These are phyloP conservation scores for Diutina rugosa DNA, from an alignment of 1,139 yeast genomes.

Conservation along the genomic window DNA sequence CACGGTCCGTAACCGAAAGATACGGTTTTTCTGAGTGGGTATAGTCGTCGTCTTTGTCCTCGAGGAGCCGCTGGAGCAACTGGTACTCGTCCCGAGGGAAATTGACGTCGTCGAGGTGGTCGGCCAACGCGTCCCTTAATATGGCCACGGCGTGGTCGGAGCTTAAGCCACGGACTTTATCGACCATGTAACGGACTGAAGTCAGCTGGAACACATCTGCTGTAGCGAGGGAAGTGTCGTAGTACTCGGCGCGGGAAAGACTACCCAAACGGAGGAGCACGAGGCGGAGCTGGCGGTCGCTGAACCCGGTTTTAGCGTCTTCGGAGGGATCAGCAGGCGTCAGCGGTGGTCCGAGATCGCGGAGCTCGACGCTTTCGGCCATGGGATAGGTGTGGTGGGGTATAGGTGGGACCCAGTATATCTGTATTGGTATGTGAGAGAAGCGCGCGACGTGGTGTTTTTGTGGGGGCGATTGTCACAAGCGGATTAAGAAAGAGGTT, in stretches of 20 bases:
- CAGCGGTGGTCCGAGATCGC: background rate
- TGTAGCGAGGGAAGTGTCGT: slow-evolving; percentile 4
- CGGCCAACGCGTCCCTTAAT: slow-evolving; percentile 24
- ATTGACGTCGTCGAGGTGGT: slow-evolving; percentile 30
- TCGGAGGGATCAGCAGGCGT: background rate
- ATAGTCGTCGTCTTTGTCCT: slow-evolving; percentile 6
- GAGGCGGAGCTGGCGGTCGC: slow-evolving; percentile 9
- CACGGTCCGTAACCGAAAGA: slow-evolving; percentile 10
- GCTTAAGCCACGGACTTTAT: slow-evolving; percentile 13
- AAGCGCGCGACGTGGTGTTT: no score
- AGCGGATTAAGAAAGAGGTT: no score
- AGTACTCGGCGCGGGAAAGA: slow-evolving; percentile 16
- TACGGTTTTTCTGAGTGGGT: background rate
- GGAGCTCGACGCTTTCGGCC: background rate
- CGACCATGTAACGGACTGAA: slow-evolving; percentile 17
- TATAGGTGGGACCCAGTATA: background rate
- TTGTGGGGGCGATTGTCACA: no score
- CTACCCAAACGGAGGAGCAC: slow-evolving; percentile 19
- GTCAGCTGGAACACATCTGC: slow-evolving; percentile 10
- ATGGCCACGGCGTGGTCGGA: slow-evolving; percentile 17
- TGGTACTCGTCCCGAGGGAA: slow-evolving; percentile 23
- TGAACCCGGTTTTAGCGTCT: background rate
- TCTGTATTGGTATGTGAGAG: no score
- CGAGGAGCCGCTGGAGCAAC: slow-evolving; percentile 19
- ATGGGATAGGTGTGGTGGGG: background rate